These are phyloP conservation scores for Acanthamoeba triangularis DNA, from an alignment of 208 protist species.

Conservation along the genomic window DNA sequence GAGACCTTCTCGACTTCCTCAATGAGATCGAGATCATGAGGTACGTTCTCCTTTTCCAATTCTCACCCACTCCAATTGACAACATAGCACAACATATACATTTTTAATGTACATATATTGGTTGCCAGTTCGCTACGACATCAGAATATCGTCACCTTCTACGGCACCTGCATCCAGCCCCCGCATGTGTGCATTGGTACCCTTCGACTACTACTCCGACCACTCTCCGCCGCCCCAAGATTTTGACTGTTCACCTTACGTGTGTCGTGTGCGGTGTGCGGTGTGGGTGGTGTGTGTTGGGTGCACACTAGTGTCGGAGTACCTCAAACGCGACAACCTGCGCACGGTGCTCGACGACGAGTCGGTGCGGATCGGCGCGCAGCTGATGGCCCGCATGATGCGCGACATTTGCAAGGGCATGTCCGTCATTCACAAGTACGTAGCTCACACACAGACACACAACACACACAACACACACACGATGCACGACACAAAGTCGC, in stretches of 20 bases:
- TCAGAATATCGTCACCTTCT: slow-evolving; percentile 71
- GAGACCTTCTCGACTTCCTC: slow-evolving; percentile 54
- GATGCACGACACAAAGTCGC: not conserved
- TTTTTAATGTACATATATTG: too few relatives aligned
- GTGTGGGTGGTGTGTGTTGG: not conserved
- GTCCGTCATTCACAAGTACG: slow-evolving; percentile 67
- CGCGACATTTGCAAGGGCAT: slow-evolving; percentile 73
- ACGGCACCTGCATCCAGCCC: slow-evolving; percentile 53
- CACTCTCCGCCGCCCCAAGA: not conserved
- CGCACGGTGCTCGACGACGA: slow-evolving; percentile 70
- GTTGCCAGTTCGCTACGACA: slow-evolving; percentile 58
- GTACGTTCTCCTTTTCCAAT: too few relatives aligned
- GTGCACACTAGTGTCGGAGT: slow-evolving; percentile 37
- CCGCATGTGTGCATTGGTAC: slow-evolving; percentile 64
- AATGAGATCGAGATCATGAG: slow-evolving; percentile 75
- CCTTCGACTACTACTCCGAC: not conserved
- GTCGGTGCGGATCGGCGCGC: not conserved
- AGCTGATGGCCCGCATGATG: slow-evolving; percentile 40
- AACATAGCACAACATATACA: too few relatives aligned
- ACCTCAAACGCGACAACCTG: slow-evolving; percentile 72
- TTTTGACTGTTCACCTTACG: not conserved
- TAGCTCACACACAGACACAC: not conserved
- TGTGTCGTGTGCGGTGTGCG: too few relatives aligned
- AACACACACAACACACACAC: not conserved
- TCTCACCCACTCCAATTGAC: too few relatives aligned